phyloP scores from a whole-genome alignment of 1,284 basidiomycete species.

The Mrakiaceae sp. region DNA sequence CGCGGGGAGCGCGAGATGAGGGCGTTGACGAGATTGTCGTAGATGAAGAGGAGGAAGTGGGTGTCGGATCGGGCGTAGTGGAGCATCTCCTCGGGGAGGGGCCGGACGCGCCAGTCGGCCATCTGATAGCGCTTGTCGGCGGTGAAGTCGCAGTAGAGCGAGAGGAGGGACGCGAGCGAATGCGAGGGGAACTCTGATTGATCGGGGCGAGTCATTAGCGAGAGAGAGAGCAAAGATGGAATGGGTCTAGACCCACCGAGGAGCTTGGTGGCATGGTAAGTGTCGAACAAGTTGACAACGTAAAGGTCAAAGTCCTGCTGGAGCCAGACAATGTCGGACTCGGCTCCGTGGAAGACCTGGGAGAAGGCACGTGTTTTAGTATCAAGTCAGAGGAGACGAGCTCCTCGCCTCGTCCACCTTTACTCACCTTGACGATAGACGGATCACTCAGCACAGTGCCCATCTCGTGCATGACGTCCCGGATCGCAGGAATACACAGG shows the following conservation, averaged over 20 bases:
- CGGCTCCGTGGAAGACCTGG: conserved; percentile 85
- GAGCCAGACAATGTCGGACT: conserved; percentile 89
- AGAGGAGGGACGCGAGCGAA: conserved; percentile 71
- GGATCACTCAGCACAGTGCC: conserved; percentile 68
- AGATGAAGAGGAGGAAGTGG: conserved; percentile 85
- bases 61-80: conserved; percentile 91
- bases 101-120: conserved; percentile 93
- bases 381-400: neutral
- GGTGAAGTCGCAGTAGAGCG: conserved; percentile 80
- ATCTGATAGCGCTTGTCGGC: conserved; percentile 93
- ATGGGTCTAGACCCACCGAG: conserved; percentile 44
- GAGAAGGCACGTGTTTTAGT: neutral
- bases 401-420: neutral
- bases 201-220: neutral
- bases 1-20: conserved; percentile 38
- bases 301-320: conserved; percentile 92
- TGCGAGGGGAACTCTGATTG: conserved; percentile 62
- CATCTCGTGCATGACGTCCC: conserved; percentile 46
- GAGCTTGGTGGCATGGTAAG: conserved; percentile 82
- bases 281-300: conserved; percentile 91
- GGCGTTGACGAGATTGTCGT: conserved; percentile 81
- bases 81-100: conserved; percentile 78
- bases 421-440: conserved; percentile 63
- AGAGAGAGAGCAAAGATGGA: neutral
- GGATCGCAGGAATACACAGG: conserved; percentile 56